Evolutionary conservation across 139 green algal species (phyloP).

Genomic region (Ettlia oleoabundans): DNA sequence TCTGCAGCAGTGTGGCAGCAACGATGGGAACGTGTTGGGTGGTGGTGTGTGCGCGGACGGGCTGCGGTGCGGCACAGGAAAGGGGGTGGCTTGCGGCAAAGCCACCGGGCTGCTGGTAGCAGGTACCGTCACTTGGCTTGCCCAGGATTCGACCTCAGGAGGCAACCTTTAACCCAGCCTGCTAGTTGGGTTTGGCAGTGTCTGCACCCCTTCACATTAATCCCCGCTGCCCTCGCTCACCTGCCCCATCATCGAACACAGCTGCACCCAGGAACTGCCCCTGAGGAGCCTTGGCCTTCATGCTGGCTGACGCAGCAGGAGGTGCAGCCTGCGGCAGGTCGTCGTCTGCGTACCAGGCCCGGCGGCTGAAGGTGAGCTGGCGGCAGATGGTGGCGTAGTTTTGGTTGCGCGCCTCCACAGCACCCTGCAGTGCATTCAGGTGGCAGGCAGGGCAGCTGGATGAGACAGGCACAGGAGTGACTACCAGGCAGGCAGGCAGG

Average conservation of each 20-base stretch:
- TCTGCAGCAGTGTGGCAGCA: not conserved
- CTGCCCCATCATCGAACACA: too few species aligned
- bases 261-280: too few species aligned
- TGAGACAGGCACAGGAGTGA: not conserved
- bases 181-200: too few species aligned
- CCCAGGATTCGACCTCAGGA: too few species aligned
- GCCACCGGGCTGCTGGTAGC: too few species aligned
- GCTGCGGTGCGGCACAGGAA: too few species aligned
- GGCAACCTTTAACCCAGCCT: too few species aligned
- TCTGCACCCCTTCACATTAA: too few species aligned
- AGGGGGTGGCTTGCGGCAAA: too few species aligned
- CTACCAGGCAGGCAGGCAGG: not conserved
- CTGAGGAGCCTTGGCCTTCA: not conserved
- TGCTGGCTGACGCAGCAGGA: not conserved
- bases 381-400: constrained; percentile 85
- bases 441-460: not conserved
- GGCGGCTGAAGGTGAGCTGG: constrained; percentile 72
- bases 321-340: not conserved
- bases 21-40: not conserved
- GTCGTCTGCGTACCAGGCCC: constrained; percentile 22
- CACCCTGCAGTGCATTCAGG: constrained; percentile 50
- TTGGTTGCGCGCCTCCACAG: constrained; percentile 83
- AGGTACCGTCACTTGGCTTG: too few species aligned
- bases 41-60: not conserved
- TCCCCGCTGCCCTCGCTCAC: too few species aligned